Evolutionary conservation across 2,329 filamentous ascomycete genomes (phyloP).

Genomic region (Xylariaceae sp.): DNA sequence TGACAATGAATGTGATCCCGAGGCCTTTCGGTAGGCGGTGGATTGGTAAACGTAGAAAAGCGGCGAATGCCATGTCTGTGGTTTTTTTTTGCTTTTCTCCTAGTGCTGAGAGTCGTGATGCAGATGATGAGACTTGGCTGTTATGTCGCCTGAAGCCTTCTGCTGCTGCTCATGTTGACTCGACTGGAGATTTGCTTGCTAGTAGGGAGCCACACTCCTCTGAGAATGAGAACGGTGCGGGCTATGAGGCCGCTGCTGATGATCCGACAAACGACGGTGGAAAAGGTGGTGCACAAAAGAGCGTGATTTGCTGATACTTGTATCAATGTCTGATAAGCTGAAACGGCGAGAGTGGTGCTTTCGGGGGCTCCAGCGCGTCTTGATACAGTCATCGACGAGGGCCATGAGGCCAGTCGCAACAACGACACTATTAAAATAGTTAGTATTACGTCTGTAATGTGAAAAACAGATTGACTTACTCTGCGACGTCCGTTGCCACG

Average conservation of each 20-base stretch:
- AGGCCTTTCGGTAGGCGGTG: neutral
- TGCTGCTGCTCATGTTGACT: slow-evolving; percentile 11
- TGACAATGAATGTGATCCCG: neutral
- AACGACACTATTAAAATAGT: slow-evolving; percentile 59
- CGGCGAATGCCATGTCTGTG: slow-evolving; percentile 5
- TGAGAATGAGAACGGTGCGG: slow-evolving; percentile 37
- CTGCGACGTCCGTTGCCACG: slow-evolving; percentile 72
- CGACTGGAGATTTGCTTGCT: slow-evolving; percentile 8
- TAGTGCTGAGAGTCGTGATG: slow-evolving; percentile 2
- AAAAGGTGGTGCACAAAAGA: slow-evolving; percentile 39
- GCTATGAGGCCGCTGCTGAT: slow-evolving; percentile 29
- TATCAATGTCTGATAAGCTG: slow-evolving; percentile 33
- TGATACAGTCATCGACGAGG: slow-evolving; percentile 88
- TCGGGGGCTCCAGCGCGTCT: slow-evolving; percentile 58
- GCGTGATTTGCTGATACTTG: slow-evolving; percentile 24
- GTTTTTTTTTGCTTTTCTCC: slow-evolving; percentile 6
- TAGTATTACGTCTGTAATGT: slow-evolving; percentile 12
- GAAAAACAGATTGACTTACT: slow-evolving; percentile 52
- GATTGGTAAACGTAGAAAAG: slow-evolving; percentile 3
- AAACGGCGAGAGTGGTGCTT: slow-evolving; percentile 40
- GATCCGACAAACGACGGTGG: slow-evolving; percentile 38
- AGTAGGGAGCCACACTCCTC: slow-evolving; percentile 36
- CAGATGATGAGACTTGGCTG: slow-evolving; percentile 5
- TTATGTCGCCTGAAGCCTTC: slow-evolving; percentile 13
- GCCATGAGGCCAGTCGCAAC: slow-evolving; percentile 84